These are phyloP conservation scores for Polysphondylium violaceum DNA, from an alignment of 78 protist genomes.

Conservation along the genomic window DNA sequence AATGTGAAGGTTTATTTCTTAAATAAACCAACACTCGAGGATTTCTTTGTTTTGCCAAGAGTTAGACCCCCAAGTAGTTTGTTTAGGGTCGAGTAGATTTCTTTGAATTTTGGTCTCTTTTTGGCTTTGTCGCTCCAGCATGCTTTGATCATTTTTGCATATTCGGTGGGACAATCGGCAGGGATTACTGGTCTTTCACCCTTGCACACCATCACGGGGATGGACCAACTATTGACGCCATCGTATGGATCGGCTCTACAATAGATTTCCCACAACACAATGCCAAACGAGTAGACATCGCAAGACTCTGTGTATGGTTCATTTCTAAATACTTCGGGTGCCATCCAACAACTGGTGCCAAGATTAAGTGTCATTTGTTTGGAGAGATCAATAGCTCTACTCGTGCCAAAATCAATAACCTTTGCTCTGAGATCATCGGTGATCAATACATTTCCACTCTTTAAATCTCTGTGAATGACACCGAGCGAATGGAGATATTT, in stretches of 20 bases:
- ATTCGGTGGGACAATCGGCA: constrained; percentile 50
- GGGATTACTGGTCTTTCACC: constrained; percentile 75
- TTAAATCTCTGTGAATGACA: constrained; percentile 76
- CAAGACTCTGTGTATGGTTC: constrained; percentile 68
- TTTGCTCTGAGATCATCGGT: constrained; percentile 62
- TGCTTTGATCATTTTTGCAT: constrained; percentile 38
- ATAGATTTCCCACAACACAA: constrained; percentile 52
- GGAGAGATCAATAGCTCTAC: constrained; percentile 27
- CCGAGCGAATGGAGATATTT: constrained; percentile 69
- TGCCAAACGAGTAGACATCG: constrained; percentile 80
- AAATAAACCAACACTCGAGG: no score
- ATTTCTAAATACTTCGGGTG: constrained; percentile 76
- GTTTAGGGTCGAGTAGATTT: not conserved
- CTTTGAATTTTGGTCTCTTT: constrained; percentile 77
- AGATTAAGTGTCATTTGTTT: constrained; percentile 72
- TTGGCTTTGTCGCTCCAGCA: constrained; percentile 80
- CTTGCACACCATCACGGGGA: constrained; percentile 63
- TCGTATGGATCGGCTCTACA: constrained; percentile 66
- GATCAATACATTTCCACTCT: constrained; percentile 66
- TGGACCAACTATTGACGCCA: constrained; percentile 51
- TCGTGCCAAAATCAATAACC: constrained; percentile 77
- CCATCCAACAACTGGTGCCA: constrained; percentile 66
- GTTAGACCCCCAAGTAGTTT: constrained; percentile 28
- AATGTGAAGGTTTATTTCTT: no score
- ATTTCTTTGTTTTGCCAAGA: constrained; percentile 13